phyloP scores from a whole-genome alignment of 805 yeast genomes.

The Lachancea nothofagi region DNA sequence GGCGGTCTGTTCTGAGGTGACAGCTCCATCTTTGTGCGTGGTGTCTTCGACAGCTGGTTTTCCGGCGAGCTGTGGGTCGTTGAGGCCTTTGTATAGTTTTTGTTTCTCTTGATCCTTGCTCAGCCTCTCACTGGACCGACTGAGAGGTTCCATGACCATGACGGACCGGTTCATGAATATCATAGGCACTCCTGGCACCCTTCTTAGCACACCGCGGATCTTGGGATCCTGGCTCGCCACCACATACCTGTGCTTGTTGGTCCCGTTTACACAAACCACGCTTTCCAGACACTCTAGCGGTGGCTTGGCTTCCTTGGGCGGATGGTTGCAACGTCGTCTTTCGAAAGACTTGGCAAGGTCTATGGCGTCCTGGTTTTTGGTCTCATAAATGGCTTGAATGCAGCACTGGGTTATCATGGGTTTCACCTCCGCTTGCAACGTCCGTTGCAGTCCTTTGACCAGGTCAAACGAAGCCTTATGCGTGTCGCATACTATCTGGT shows the following conservation, averaged over 20 bases:
- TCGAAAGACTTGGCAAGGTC: constrained; percentile 77
- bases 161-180: constrained; percentile 85
- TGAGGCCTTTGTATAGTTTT: constrained; percentile 75
- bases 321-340: constrained; percentile 89
- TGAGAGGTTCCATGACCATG: constrained; percentile 92
- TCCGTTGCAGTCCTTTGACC: constrained; percentile 71
- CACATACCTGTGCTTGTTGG: constrained; percentile 84
- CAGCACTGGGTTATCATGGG: constrained; percentile 95
- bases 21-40: constrained; percentile 17
- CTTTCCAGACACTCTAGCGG: constrained; percentile 74
- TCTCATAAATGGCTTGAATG: constrained; percentile 74
- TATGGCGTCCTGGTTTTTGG: constrained; percentile 70
- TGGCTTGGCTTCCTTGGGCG: constrained; percentile 51
- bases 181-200: constrained; percentile 85
- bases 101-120: constrained; percentile 50
- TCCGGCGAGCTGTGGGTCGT: constrained; percentile 52
- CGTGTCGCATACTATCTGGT: constrained; percentile 63
- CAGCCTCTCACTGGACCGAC: constrained; percentile 55
- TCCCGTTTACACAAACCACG: constrained; percentile 63
- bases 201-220: constrained; percentile 62
- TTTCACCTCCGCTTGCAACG: constrained; percentile 80
- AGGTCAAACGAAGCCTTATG: constrained; percentile 67
- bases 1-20: constrained; percentile 13
- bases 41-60: constrained; percentile 26
- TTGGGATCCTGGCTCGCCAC: constrained; percentile 78